Base-by-base conservation (phyloP, 148 eudicot species). In the Diospyros lotus region DNA sequence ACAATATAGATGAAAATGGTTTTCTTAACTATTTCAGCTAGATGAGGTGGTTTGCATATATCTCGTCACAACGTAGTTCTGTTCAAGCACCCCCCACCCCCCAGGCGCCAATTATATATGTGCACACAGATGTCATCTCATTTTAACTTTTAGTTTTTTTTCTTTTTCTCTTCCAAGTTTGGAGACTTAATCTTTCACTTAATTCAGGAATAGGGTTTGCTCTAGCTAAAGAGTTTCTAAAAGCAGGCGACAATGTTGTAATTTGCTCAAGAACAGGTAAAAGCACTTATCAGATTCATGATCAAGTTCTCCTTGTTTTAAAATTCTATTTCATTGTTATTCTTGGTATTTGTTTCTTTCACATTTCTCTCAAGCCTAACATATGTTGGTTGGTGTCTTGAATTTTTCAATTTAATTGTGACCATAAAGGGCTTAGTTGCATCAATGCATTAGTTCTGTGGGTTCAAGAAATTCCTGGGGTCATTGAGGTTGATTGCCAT, bases 131-230 rank as follows among this genome's bases (percentile, higher is more conserved):
- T 14, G 4, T 9, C 40, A 12, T 54, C 13, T 53, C 45, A 46
- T 8, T 42, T 9, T 40, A 18, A 15, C n/a, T 17, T 50, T 81
- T 11, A 1, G 13, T 58, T 69, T 69, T 66, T 13, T 17, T 12
- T 42, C 4, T 1, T 41, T 56, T 38, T 71, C 40, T 18, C 5
- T 4, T 58, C 64, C 73, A 42, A 41, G 10, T 18, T 6, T 46
- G 7, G 12, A 77, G 8, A 73, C 52, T 62, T 50, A 17, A 0
- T 51, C n/a, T 50, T 76, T 71, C 46, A 41, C 45, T 39, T 63
- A 63, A 62, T 79, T 76, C 92, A 94, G 98, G 98, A 62, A 88
- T 94, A 60, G 98, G 98, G 28, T 92, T 90, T 86, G 98, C 98
- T 64, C 86, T 94, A 54, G 96, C 98, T 52, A 92, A 84, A 74